These are phyloP conservation scores for Bipolaris sorokiniana DNA, from an alignment of 2,329 filamentous ascomycete species.

Conservation along the genomic window DNA sequence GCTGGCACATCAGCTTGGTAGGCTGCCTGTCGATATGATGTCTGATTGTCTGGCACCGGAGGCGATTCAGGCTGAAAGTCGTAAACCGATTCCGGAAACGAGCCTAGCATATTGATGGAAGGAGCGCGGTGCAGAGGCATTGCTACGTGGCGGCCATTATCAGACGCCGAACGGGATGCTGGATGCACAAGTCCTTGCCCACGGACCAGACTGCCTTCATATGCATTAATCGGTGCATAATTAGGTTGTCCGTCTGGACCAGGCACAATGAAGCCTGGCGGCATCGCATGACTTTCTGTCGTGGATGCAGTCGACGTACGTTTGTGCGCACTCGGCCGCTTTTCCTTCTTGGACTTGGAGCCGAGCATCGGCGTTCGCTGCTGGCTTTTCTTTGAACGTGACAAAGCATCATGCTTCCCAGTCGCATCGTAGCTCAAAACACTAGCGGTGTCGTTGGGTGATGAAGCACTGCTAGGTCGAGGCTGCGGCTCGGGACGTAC, in stretches of 20 bases:
- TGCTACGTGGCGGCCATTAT: slow-evolving; percentile 27
- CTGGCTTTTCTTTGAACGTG: slow-evolving; percentile 46
- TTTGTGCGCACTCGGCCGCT: slow-evolving; percentile 40
- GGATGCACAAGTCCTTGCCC: slow-evolving; percentile 49
- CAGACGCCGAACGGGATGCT: slow-evolving; percentile 52
- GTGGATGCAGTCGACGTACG: slow-evolving; percentile 33
- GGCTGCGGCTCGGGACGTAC: slow-evolving; percentile 31
- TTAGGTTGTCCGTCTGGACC: slow-evolving; percentile 56
- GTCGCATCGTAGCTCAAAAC: slow-evolving; percentile 36
- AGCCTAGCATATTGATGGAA: slow-evolving; percentile 47
- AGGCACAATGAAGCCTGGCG: slow-evolving; percentile 57
- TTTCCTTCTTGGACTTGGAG: slow-evolving; percentile 41
- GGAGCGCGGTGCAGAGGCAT: slow-evolving; percentile 42
- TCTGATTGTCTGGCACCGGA: slow-evolving; percentile 24
- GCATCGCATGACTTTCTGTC: slow-evolving; percentile 33
- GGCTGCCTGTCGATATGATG: slow-evolving; percentile 27
- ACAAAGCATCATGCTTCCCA: slow-evolving; percentile 36
- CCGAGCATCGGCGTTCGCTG: slow-evolving; percentile 38
- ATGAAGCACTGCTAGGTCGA: slow-evolving; percentile 31
- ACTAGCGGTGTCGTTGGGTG: slow-evolving; percentile 40
- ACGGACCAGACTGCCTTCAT: slow-evolving; percentile 47
- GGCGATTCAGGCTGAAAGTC: slow-evolving; percentile 31
- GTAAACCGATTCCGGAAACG: slow-evolving; percentile 47
- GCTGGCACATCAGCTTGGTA: slow-evolving; percentile 21
- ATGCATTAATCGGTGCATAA: slow-evolving; percentile 53